A percentile compares a stretch with the other conserved stretches of the same genome.
Conservation (phyloP, 1,284 basidiomycete species). For the Boletus albobrunnescens region DNA sequence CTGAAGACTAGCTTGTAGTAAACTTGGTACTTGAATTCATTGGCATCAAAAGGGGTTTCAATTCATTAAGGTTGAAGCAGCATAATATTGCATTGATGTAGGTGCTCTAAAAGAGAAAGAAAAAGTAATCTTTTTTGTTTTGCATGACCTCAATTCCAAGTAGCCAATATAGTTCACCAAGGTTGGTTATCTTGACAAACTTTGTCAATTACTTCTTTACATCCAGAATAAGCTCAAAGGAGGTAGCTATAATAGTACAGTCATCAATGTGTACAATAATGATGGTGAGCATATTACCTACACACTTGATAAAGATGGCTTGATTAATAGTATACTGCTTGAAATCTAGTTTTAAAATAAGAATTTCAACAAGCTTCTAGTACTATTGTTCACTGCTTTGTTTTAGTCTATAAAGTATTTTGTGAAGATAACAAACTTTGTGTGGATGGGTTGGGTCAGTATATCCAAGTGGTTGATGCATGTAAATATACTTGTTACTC, state of each 20-base stretch:
- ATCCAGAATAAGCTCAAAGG: background rate
- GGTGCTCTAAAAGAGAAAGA: background rate
- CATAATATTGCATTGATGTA: no score
- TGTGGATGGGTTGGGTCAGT: no score
- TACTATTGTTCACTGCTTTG: no score
- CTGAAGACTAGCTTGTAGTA: background rate
- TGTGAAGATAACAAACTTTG: no score
- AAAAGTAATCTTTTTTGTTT: background rate
- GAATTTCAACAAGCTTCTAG: no score
- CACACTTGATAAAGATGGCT: no score
- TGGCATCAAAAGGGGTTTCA: background rate
- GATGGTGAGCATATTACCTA: background rate
- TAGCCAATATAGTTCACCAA: background rate
- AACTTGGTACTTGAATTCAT: background rate
- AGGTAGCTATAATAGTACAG: background rate
- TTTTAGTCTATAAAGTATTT: no score
- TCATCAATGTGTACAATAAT: background rate
- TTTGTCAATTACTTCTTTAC: background rate
- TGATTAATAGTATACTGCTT: no score
- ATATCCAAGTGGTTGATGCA: no score
- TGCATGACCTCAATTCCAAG: background rate
- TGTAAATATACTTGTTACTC: no score
- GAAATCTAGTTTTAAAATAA: no score
- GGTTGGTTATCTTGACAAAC: background rate
- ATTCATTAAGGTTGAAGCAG: background rate